Base-by-base conservation (phyloP, 140 eudicot genomes). In the Erigeron philadelphicus region DNA sequence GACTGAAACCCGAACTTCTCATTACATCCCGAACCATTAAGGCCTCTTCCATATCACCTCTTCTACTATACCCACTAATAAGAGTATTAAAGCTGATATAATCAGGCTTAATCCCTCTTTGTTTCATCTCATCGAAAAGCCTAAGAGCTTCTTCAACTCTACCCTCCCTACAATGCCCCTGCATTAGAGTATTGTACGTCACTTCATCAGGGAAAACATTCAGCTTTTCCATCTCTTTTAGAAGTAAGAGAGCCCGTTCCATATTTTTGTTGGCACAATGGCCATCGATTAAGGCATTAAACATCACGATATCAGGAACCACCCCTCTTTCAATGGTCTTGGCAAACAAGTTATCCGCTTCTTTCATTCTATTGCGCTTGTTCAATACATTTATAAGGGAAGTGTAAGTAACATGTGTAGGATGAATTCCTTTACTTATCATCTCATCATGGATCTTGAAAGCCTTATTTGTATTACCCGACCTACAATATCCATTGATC, bases 131-230 rank as follows among this genome's bases (percentile, higher is more conserved):
- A 43, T 80, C 80, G 41, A 89, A 79, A 82, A 86, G 75, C 71
- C 4, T 48, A 44, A 77, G 59, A 18, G 96, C 95, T 74, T 84
- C 90, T 81, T 84, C 89, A 75, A 86, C 87, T 50, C 58, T 79
- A 18, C 95, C 91, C 38, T 78, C 83, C 75, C 81, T 82, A 63
- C 95, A 86, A 67, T 70, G 69, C 41, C 95, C 96, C 9, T 86
- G 95, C 88, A 86, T 86, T 43, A 89, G n/a, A n/a, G 91, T 82
- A 78, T 89, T 89, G 72, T 80, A 89, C 3, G 96, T 89, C 55
- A 89, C 91, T 70, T 82, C 95, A 82, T 89, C 95, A n/a, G 95
- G 88, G 35, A 43, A 25, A 31, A 84, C 68, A 66, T 79, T 82
- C 80, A 75, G 19, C 55, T 48, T 75, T 17, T 81, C 83, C 90